Base-by-base conservation (phyloP, 148 eudicot genomes). In the Heliamphora exappendiculata region DNA sequence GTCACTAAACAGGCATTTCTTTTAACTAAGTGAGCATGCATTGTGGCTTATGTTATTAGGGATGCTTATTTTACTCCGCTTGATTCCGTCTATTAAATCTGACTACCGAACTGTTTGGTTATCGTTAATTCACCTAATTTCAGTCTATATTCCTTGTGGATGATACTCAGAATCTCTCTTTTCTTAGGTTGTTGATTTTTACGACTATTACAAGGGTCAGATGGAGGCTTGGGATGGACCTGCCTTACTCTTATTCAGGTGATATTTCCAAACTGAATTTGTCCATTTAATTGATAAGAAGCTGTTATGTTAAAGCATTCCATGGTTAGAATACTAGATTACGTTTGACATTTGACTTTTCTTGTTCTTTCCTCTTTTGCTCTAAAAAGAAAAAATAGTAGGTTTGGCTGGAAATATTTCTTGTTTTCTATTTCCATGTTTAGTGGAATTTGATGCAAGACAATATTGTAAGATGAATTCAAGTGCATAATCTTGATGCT, bases 201-300 rank as follows among this genome's bases (percentile, higher is more conserved):
- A 95, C 74, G 87, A 95, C 81, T 95, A 93, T 78, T 95, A 95
- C 90, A 95, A 95, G 82, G 99, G 99, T 80, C 99, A 93, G 80
- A 95, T 95, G 99, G 99, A 95, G 86, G 85, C 99, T 58, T 95
- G 99, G 99, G 99, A 95, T 87, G 99, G 99, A 72, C 99, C 99
- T 65, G 99, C 99, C 70, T 91, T 95, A 65, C 97, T 95, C 79
- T 81, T 95, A 80, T 95, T 95, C 89, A 95, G 99, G 99, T 95
- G 76, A 77, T 39, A n/a, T 3, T 7, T 75, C 31, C 7, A 33
- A 49, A 20, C 17, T 31, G 0, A 68, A 28, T 70, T 20, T 77
- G 67, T 24, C 71, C 60, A 8, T 62, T 67, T 79, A 68, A 34
- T 44, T 67, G 31, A 55, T 54, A 67, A 16, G 8, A 13, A 70